phyloP scores from a whole-genome alignment of 2,329 filamentous ascomycete genomes.

The Scedosporium apiospermum region DNA sequence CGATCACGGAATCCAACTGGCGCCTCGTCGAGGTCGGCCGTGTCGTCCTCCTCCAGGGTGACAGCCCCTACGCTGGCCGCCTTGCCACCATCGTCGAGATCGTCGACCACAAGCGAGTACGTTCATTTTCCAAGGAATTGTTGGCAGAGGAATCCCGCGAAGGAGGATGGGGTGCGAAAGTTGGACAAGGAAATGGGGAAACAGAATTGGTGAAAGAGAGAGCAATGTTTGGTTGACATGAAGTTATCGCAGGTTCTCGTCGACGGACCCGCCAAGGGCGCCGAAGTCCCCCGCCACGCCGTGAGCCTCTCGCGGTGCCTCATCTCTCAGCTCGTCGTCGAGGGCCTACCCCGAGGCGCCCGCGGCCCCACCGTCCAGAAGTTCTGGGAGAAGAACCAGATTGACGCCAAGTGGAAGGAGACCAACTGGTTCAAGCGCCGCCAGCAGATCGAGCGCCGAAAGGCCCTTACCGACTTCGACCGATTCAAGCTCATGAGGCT shows the following conservation, averaged over 20 bases:
- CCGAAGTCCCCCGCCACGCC: constrained; percentile 80
- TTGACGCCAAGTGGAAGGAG: constrained; percentile 88
- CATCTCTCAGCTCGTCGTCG: constrained; percentile 81
- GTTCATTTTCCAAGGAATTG: constrained; percentile 31
- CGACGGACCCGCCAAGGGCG: constrained; percentile 81
- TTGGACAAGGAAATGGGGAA: background rate
- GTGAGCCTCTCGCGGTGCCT: constrained; percentile 73
- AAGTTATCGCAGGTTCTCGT: constrained; percentile 66
- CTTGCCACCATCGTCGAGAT: constrained; percentile 96
- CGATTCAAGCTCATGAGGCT: constrained; percentile 99
- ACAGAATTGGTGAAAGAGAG: constrained; percentile 6
- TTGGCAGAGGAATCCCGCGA: background rate
- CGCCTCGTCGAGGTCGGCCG: constrained; percentile 98
- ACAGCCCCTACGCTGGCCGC: constrained; percentile 72
- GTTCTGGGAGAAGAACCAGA: constrained; percentile 82
- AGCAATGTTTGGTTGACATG: constrained; percentile 11
- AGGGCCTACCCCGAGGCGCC: constrained; percentile 74
- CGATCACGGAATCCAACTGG: constrained; percentile 76
- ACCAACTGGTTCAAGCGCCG: constrained; percentile 93
- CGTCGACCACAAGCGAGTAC: constrained; percentile 99
- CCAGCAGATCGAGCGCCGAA: constrained; percentile 75
- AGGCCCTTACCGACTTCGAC: constrained; percentile 94
- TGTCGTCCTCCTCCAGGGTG: constrained; percentile 78
- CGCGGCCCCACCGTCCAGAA: constrained; percentile 77
- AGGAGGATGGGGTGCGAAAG: background rate